Base-by-base conservation (phyloP, 148 eudicot genomes). In the Rheum nobile region DNA sequence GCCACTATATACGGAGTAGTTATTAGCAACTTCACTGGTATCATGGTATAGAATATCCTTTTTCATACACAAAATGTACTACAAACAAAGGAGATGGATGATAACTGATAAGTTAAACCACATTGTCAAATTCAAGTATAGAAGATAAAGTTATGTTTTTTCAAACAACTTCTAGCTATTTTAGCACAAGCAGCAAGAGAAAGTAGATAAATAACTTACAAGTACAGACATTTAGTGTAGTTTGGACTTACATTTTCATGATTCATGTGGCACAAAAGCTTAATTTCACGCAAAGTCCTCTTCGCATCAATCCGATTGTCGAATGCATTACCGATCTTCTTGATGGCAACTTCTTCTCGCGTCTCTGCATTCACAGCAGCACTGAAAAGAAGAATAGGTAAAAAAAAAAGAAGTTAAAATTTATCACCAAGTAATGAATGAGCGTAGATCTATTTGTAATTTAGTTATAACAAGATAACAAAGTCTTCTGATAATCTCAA, bases 241-340 rank as follows among this genome's bases (percentile, higher is more conserved):
- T 22, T 21, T 11, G 24, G 17, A 35, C 71, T 31, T 38, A 68
- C 71, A 68, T 68, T 68, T 68, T 38, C 71, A 68, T 68, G 71
- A 31, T 68, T 31, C 71, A 68, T 68, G 28, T 68, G 71, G 42
- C 41, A 38, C 24, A 68, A 31, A 68, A 68, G 71, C 71, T 68
- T 68, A 4, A 68, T 68, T 35, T 68, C 71, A 68, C 71, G 71
- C 26, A 68, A 34, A 2, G 71, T 68, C 71, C 71, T 68, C 71
- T 68, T 68, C 14, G 71, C 71, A 35, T 68, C 71, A 9, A 68
- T 68, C 26, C 41, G 22, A 14, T 68, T 68, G 14, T 68, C 71
- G 19, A 68, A 68, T 16, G 71, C 71, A 13, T 17, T 35, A 17
- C 71, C 71, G 2, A 68, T 38, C 44, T 68, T 68, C 43, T 68